Percentiles rank a stretch among this genome's conserved stretches.
These are phyloP conservation scores for Botrytis byssoidea DNA, from an alignment of 2,329 filamentous ascomycete genomes.

Conservation along the genomic window DNA sequence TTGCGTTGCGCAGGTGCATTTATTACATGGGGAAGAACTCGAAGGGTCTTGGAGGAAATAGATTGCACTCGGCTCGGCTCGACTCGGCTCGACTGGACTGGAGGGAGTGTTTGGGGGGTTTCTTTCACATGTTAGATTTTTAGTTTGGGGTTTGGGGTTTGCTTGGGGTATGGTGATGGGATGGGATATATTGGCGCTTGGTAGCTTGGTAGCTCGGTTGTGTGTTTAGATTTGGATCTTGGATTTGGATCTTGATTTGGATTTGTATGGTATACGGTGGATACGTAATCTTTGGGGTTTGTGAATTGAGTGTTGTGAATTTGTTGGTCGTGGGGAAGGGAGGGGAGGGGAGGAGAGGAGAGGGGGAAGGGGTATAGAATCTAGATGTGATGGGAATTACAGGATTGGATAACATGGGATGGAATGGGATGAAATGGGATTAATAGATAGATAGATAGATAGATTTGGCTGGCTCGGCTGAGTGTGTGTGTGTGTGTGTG, in stretches of 20 bases:
- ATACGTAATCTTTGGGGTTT: not conserved
- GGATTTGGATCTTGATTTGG: not conserved
- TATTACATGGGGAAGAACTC: not conserved
- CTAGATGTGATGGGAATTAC: not conserved
- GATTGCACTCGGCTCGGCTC: not conserved
- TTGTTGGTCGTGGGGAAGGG: not conserved
- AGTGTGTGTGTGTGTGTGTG: no score
- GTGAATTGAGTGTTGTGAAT: not conserved
- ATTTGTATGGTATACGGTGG: no score
- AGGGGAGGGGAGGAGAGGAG: no score
- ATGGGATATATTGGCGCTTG: no score
- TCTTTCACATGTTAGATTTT: not conserved
- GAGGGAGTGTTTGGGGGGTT: not conserved
- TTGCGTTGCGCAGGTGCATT: no score
- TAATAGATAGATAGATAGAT: not conserved
- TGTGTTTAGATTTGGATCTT: not conserved
- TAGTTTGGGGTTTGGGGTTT: no score
- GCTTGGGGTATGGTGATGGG: no score
- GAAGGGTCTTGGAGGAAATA: no score
- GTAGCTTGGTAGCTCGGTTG: not conserved
- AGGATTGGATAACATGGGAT: not conserved
- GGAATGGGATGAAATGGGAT: no score
- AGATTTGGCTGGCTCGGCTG: not conserved
- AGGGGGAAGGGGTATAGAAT: not conserved
- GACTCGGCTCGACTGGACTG: not conserved